phyloP scores from a whole-genome alignment of 2,329 filamentous ascomycete genomes.

The Ophiosphaerella narmari region DNA sequence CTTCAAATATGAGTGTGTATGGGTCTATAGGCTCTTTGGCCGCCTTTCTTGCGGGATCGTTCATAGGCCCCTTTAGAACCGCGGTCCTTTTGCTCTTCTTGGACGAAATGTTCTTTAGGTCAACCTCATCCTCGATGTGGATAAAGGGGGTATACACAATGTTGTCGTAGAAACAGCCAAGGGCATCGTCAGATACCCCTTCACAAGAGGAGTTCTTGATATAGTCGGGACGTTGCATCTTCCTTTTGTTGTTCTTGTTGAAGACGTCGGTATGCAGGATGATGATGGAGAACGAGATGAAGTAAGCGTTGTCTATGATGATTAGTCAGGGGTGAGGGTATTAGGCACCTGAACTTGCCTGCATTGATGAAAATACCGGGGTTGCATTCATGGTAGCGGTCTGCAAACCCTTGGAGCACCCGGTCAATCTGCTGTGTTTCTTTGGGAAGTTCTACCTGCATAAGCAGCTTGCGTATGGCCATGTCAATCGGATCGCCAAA shows the following conservation, averaged over 20 bases:
- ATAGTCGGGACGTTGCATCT: constrained; percentile 97
- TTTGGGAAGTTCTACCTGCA: constrained; percentile 94
- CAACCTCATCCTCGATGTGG: constrained; percentile 89
- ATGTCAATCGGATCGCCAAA: constrained; percentile 98
- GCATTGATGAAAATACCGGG: constrained; percentile 89
- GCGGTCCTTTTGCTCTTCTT: constrained; percentile 74
- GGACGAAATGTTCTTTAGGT: constrained; percentile 73
- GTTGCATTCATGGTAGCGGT: constrained; percentile 97
- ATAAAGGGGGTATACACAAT: constrained; percentile 98
- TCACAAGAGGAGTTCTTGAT: constrained; percentile 92
- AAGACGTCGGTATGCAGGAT: constrained; percentile 99
- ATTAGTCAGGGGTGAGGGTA: not conserved
- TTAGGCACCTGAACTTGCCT: constrained; percentile 46
- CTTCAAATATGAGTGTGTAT: constrained; percentile 90
- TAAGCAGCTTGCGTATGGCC: constrained; percentile 91
- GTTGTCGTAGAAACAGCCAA: constrained; percentile 98
- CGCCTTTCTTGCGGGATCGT: constrained; percentile 67
- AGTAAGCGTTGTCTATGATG: constrained; percentile 83
- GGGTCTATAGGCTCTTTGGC: constrained; percentile 89
- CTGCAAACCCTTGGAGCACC: constrained; percentile 90
- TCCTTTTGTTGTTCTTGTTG: constrained; percentile 99
- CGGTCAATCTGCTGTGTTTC: constrained; percentile 98
- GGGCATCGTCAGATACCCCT: constrained; percentile 88
- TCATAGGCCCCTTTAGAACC: constrained; percentile 58
- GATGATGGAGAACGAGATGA: constrained; percentile 93